These are phyloP conservation scores for Wickerhamiella occidentalis DNA, from an alignment of 805 yeast genomes.

Conservation along the genomic window DNA sequence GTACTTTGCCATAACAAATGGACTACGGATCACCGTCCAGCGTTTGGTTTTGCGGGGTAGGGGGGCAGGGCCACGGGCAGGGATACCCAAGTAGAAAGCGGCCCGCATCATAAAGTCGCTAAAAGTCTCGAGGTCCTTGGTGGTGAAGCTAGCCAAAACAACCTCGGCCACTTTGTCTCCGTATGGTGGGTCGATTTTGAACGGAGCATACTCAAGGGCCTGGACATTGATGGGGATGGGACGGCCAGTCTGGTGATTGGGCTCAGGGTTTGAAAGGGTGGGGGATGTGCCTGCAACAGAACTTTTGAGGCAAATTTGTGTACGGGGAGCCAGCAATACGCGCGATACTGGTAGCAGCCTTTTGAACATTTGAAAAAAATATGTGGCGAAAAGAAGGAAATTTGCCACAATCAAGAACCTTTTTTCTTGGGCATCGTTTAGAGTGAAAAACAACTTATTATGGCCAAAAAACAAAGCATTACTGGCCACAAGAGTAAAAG, in stretches of 20 bases:
- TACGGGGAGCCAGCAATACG: conserved; percentile 26
- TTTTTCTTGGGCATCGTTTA: too few relatives aligned
- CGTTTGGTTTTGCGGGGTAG: conserved; percentile 62
- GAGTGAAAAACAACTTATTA: too few relatives aligned
- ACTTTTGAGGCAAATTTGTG: conserved; percentile 14
- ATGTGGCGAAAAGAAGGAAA: neutral
- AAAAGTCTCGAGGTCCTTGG: conserved; percentile 57
- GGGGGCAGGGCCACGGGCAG: conserved; percentile 62
- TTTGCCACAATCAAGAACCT: too few relatives aligned
- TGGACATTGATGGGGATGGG: conserved; percentile 82
- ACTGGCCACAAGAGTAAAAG: conserved; percentile 22
- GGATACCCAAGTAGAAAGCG: conserved; percentile 81
- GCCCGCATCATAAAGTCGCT: conserved; percentile 81
- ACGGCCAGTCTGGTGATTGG: conserved; percentile 17
- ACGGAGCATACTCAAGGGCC: conserved; percentile 68
- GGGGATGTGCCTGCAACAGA: neutral
- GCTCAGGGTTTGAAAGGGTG: conserved; percentile 1
- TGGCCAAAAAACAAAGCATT: conserved; percentile 9
- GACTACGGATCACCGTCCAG: conserved; percentile 89
- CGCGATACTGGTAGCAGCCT: conserved; percentile 14
- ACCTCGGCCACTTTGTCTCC: conserved; percentile 73
- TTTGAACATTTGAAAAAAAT: neutral
- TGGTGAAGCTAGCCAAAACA: conserved; percentile 51
- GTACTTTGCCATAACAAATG: conserved; percentile 86
- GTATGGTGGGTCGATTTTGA: conserved; percentile 51